Conservation (phyloP, 768 basidiomycete genomes). For the Lactarius sp. region DNA sequence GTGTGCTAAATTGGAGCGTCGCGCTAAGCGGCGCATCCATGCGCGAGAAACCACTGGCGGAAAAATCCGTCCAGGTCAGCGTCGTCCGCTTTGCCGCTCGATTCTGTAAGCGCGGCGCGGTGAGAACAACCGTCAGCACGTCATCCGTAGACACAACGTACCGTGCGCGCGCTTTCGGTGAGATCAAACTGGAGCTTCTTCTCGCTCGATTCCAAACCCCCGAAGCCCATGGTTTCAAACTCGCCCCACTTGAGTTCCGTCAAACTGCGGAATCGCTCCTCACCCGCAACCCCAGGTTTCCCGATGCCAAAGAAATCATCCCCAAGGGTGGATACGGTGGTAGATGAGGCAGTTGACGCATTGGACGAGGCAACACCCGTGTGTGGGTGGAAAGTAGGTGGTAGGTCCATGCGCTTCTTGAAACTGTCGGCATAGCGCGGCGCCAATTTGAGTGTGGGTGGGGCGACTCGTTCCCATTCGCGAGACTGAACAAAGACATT, state of each 20-base stretch:
- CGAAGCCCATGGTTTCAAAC: slow-evolving; percentile 84
- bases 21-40: slow-evolving; percentile 69
- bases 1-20: slow-evolving; percentile 73
- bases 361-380: slow-evolving; percentile 30
- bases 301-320: slow-evolving; percentile 31
- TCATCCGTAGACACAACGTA: slow-evolving; percentile 36
- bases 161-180: slow-evolving; percentile 77
- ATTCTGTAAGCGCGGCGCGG: slow-evolving; percentile 36
- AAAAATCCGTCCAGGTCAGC: slow-evolving; percentile 89
- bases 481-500: slow-evolving; percentile 55
- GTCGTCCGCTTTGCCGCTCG: slow-evolving; percentile 70
- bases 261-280: slow-evolving; percentile 72
- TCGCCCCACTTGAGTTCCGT: slow-evolving; percentile 90
- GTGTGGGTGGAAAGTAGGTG: slow-evolving; percentile 53
- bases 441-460: slow-evolving; percentile 51
- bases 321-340: slow-evolving; percentile 15
- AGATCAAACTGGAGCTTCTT: slow-evolving; percentile 90
- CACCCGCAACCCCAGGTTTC: slow-evolving; percentile 38
- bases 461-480: slow-evolving; percentile 75
- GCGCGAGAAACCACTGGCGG: slow-evolving; percentile 74
- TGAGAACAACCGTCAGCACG: not conserved
- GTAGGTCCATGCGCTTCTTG: slow-evolving; percentile 72
- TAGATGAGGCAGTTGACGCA: slow-evolving; percentile 32
- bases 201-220: slow-evolving; percentile 43
- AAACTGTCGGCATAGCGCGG: slow-evolving; percentile 72